Conservation (phyloP, 768 basidiomycete species). For the Tulasnella sp. region DNA sequence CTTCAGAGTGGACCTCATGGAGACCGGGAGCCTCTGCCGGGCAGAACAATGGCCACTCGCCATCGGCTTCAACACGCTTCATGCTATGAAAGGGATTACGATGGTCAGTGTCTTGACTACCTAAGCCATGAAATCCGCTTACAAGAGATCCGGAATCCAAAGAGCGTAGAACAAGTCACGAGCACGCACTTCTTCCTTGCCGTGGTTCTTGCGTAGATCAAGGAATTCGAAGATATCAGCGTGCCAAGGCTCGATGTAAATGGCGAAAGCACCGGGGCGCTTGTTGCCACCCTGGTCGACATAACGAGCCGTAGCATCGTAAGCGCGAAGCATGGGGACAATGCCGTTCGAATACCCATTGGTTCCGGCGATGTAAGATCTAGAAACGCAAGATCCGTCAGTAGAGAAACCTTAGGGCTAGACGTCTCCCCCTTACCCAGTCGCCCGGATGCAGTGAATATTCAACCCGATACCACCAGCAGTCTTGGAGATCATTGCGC, state of each 20-base stretch:
- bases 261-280: conserved; percentile 95
- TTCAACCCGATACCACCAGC: conserved; percentile 95
- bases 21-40: conserved; percentile 92
- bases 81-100: conserved; percentile 47
- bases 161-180: conserved; percentile 96
- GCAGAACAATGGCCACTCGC: conserved; percentile 94
- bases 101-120: neutral
- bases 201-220: conserved; percentile 96
- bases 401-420: conserved; percentile 7
- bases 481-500: conserved; percentile 99
- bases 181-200: conserved; percentile 94
- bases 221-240: conserved; percentile 95
- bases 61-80: conserved; percentile 88
- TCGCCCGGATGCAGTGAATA: conserved; percentile 95
- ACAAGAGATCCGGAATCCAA: conserved; percentile 98
- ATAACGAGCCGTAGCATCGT: conserved; percentile 95
- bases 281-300: conserved; percentile 99
- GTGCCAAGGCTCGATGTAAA: conserved; percentile 99
- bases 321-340: conserved; percentile 97
- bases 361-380: conserved; percentile 97
- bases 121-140: conserved; percentile 28
- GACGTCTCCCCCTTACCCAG: conserved; percentile 48
- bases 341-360: conserved; percentile 99
- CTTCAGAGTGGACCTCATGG: conserved; percentile 78
- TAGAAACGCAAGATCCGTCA: conserved; percentile 28